phyloP scores from a whole-genome alignment of 768 basidiomycete species.

The Mycena alexandri region DNA sequence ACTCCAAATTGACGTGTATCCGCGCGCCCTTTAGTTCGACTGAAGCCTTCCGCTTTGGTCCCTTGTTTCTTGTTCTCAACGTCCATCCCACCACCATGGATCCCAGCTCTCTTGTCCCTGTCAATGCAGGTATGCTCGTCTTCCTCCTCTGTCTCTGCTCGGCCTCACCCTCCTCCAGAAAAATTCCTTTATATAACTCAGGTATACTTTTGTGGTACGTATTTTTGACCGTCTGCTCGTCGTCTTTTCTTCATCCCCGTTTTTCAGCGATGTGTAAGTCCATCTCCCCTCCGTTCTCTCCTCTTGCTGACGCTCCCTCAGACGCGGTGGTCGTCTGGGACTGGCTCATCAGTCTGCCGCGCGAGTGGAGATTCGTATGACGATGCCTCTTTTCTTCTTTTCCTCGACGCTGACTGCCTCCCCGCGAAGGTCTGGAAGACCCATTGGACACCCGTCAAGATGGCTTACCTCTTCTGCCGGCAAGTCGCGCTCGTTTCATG shows the following conservation, averaged over 20 bases:
- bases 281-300: slow-evolving; percentile 18
- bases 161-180: slow-evolving; percentile 65
- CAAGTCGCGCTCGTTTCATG: slow-evolving; percentile 50
- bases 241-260: slow-evolving; percentile 46
- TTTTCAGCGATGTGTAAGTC: slow-evolving; percentile 77
- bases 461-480: slow-evolving; percentile 89
- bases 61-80: slow-evolving; percentile 41
- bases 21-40: slow-evolving; percentile 14
- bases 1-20: slow-evolving; percentile 29
- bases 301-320: slow-evolving; percentile 43
- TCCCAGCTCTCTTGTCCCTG: slow-evolving; percentile 35
- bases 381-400: slow-evolving; percentile 35
- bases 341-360: slow-evolving; percentile 82
- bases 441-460: slow-evolving; percentile 86
- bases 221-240: slow-evolving; percentile 39
- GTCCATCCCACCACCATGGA: slow-evolving; percentile 45
- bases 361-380: slow-evolving; percentile 83
- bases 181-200: slow-evolving; percentile 78
- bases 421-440: slow-evolving; percentile 80
- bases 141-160: background rate
- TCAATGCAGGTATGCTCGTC: slow-evolving; percentile 33
- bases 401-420: slow-evolving; percentile 35
- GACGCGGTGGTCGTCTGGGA: slow-evolving; percentile 89
- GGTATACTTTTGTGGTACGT: slow-evolving; percentile 89
- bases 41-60: slow-evolving; percentile 24